phyloP scores from a whole-genome alignment of 805 yeast genomes.

The Cyberlindnera mrakii region DNA sequence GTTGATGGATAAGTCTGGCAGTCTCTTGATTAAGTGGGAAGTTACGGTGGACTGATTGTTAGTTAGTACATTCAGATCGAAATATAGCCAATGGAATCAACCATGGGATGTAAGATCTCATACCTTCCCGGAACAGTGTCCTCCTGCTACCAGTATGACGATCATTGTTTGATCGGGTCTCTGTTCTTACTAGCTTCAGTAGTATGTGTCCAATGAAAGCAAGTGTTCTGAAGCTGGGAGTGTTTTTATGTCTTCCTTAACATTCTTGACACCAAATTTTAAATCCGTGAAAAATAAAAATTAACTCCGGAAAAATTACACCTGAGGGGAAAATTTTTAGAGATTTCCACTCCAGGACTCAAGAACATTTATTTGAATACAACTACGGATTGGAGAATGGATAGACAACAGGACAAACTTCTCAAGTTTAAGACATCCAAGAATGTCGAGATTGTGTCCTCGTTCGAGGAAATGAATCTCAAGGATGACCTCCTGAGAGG shows the following conservation, averaged over 20 bases:
- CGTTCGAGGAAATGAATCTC: constrained; percentile 75
- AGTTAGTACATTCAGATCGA: no score
- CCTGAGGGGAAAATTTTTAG: neutral
- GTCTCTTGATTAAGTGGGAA: neutral
- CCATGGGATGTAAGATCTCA: constrained; percentile 6
- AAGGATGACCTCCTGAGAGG: constrained; percentile 58
- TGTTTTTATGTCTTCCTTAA: no score
- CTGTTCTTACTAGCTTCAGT: neutral
- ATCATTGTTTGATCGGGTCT: constrained; percentile 4
- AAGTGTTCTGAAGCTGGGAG: no score
- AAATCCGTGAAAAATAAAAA: no score
- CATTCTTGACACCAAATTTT: no score
- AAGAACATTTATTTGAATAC: no score
- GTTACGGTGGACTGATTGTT: neutral
- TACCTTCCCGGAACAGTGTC: constrained; percentile 52
- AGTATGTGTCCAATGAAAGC: no score
- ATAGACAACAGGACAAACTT: constrained; percentile 52
- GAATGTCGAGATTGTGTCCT: constrained; percentile 43
- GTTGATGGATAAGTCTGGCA: neutral
- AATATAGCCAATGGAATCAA: neutral
- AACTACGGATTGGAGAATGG: constrained; percentile 44
- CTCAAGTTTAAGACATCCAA: constrained; percentile 59
- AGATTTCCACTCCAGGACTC: neutral
- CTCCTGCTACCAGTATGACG: constrained; percentile 53
- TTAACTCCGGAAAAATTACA: no score